A percentile compares a stretch with the other conserved stretches of the same genome.
Evolutionary conservation across 1,284 basidiomycete species (phyloP).

Genomic region (Moesziomyces aphidis): DNA sequence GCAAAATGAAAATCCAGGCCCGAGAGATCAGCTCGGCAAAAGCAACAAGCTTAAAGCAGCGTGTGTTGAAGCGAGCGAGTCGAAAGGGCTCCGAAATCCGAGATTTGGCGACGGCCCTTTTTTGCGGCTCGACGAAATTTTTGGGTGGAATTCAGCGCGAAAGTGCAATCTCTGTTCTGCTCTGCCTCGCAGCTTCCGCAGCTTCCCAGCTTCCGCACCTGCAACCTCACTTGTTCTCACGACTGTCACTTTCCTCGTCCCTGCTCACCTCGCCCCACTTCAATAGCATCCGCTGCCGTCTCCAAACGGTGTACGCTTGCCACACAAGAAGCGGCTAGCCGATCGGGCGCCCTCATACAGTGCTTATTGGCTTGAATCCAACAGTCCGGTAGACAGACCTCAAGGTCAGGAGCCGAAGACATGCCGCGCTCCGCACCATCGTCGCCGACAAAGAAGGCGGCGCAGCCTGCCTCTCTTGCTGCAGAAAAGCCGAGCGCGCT

Average conservation of each 20-base stretch:
- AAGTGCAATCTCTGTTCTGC: too few relatives aligned
- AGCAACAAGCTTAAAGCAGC: too few relatives aligned
- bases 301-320: neutral
- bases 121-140: constrained; percentile 22
- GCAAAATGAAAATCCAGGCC: too few relatives aligned
- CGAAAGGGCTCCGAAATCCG: constrained; percentile 12
- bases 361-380: neutral
- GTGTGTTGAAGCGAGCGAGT: too few relatives aligned
- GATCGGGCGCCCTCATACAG: neutral
- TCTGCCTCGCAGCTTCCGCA: too few relatives aligned
- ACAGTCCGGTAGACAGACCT: too few relatives aligned
- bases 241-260: neutral
- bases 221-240: neutral
- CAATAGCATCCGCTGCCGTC: too few relatives aligned
- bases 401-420: neutral
- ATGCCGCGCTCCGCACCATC: constrained; percentile 31
- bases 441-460: constrained; percentile 28
- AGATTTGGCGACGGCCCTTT: constrained; percentile 5
- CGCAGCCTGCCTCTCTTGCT: constrained; percentile 3
- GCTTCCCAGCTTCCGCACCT: neutral
- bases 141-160: constrained; percentile 1
- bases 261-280: neutral
- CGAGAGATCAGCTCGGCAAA: too few relatives aligned
- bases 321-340: neutral
- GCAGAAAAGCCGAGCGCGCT: constrained; percentile 6